Evolutionary conservation across 768 basidiomycete genomes (phyloP), one percentile per base, ranked within the genome.

Genomic region (Coprinopsis strossmayeri): DNA sequence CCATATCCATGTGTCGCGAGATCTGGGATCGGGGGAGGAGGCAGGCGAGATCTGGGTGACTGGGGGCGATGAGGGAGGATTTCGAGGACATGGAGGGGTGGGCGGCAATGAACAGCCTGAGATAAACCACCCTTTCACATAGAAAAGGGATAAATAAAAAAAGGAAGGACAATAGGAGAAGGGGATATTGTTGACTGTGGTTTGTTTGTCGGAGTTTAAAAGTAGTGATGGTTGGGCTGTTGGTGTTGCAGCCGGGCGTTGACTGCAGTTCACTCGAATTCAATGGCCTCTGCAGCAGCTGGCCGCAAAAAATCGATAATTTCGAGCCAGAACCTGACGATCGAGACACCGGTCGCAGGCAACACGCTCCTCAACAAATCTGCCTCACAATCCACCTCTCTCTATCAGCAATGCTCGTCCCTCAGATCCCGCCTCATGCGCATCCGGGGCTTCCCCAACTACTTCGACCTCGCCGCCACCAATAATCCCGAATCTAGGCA

Each of bases 331-430:
- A 78, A 73, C 59, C 72, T 86, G 50, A 72, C 79, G 39, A 84
- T 87, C 64, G 88, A 90, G 65, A 78, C 78, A 13, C 85, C 86
- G 35, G 35, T 38, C 17, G 35, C 35, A 10, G 81, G 82, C 62
- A 90, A 87, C 73, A 90, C 84, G 43, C 84, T 90, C 52, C 89
- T 92, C 74, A 92, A 92, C 72, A 90, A 91, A 68, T 76, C 87
- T 42, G 88, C 91, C n/a, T 84, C 87, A 45, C 78, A 84, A 59
- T 86, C 84, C 11, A 85, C 88, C 23, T 91, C 90, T 32, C 86
- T 93, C 66, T 93, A 91, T 71, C 91, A 92, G 68, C 87, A 91
- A 79, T 91, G 90, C 68, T 86, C 87, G 3, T 71, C 82, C 51
- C 76, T 93, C 45, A 77, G 88, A 53, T 71, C 77, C 39, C 82